Evolutionary conservation across 306 rosid species (phyloP).

Genomic region (Cicer chorassanicum): DNA sequence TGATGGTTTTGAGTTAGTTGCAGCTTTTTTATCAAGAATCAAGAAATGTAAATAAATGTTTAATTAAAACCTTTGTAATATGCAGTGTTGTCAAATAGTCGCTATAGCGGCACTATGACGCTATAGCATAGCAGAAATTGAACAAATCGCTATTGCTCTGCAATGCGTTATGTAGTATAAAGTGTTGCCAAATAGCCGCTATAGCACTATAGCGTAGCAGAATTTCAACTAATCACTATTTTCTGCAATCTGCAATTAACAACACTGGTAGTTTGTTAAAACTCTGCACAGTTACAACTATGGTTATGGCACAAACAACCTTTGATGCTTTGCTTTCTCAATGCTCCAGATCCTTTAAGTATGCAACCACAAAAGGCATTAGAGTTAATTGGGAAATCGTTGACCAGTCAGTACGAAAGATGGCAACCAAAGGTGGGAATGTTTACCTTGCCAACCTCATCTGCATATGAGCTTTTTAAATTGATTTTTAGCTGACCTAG

Average conservation of each 20-base stretch:
- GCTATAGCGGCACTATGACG: too few species aligned
- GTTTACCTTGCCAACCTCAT: constrained; percentile 37
- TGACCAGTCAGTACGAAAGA: constrained; percentile 92
- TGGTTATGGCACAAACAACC: constrained; percentile 3
- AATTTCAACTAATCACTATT: too few species aligned
- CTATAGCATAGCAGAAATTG: too few species aligned
- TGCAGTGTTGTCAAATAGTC: too few species aligned
- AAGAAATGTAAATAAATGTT: constrained; percentile 32
- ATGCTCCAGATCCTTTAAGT: constrained; percentile 83
- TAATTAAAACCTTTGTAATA: constrained; percentile 8
- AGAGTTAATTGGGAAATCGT: constrained; percentile 85
- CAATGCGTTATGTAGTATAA: too few species aligned
- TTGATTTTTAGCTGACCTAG: constrained; percentile 44
- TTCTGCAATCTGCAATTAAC: too few species aligned
- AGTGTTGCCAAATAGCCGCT: too few species aligned
- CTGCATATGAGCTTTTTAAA: constrained; percentile 30
- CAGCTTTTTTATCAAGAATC: neutral
- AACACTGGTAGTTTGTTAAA: neutral
- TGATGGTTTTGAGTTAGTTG: constrained; percentile 19
- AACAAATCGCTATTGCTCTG: too few species aligned
- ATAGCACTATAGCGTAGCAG: too few species aligned
- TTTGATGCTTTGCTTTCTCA: constrained; percentile 33
- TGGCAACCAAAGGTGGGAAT: constrained; percentile 95
- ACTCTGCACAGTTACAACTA: neutral
- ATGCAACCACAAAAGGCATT: constrained; percentile 96